A percentile compares a stretch with the other conserved stretches of the same genome.
Conservation (phyloP, 106 monocot species). For the Dactylorhiza incarnata region DNA sequence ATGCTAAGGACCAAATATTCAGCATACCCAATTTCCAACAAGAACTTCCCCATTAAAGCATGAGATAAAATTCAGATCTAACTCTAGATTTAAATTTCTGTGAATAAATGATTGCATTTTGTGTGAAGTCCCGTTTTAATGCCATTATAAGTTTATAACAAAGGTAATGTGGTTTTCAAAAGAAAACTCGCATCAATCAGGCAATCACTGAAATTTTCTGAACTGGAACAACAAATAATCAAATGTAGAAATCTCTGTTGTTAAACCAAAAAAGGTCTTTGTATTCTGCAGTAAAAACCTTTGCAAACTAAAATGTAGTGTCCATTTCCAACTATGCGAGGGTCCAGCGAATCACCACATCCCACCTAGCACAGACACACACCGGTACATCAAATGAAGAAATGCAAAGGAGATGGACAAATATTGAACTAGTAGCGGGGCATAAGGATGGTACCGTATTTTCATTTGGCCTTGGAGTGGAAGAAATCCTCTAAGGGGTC, state of each 20-base stretch:
- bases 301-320: background rate
- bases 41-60: slow-evolving; percentile 7
- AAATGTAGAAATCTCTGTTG: background rate
- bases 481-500: slow-evolving; percentile 35
- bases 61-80: too few relatives aligned
- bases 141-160: too few relatives aligned
- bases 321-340: background rate
- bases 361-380: background rate
- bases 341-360: background rate
- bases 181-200: too few relatives aligned
- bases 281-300: background rate
- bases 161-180: too few relatives aligned
- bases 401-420: background rate
- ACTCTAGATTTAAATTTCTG: too few relatives aligned
- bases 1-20: slow-evolving; percentile 60
- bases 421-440: background rate
- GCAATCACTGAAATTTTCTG: too few relatives aligned
- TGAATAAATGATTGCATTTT: too few relatives aligned
- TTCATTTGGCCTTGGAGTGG: slow-evolving; percentile 39
- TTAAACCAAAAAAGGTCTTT: background rate
- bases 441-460: slow-evolving; percentile 35
- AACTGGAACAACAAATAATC: background rate
- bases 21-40: slow-evolving; percentile 32
- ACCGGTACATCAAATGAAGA: background rate
- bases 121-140: too few relatives aligned